These are phyloP conservation scores for Chiua virens DNA, from an alignment of 768 basidiomycete species.

Conservation along the genomic window DNA sequence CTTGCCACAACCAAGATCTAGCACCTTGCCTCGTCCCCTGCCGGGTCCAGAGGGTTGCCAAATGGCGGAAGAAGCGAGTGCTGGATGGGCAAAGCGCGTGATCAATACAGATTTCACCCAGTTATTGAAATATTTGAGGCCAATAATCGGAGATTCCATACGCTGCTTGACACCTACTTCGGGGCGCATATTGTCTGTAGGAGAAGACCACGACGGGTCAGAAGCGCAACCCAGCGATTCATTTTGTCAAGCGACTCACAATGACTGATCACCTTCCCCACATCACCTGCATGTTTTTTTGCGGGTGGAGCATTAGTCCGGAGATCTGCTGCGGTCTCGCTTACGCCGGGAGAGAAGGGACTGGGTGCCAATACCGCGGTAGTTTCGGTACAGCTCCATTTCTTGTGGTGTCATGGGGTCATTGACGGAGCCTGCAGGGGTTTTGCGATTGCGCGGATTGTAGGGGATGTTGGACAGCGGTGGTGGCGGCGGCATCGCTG, in stretches of 20 bases:
- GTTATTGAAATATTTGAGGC: conserved; percentile 97
- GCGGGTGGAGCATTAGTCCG: conserved; percentile 41
- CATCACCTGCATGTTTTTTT: conserved; percentile 65
- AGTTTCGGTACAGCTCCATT: conserved; percentile 56
- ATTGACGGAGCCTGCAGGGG: conserved; percentile 61
- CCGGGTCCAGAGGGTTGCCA: conserved; percentile 23
- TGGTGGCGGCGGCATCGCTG: conserved; percentile 31
- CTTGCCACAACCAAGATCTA: conserved; percentile 99
- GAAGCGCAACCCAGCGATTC: background rate
- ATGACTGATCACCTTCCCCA: conserved; percentile 72
- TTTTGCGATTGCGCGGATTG: conserved; percentile 59
- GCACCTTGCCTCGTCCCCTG: conserved; percentile 64
- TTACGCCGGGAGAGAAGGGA: conserved; percentile 54
- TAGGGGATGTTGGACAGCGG: conserved; percentile 51
- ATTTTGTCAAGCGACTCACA: conserved; percentile 49
- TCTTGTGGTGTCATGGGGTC: conserved; percentile 64
- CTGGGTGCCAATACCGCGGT: conserved; percentile 54
- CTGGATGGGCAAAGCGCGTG: conserved; percentile 81
- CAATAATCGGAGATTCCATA: conserved; percentile 89
- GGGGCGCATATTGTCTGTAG: conserved; percentile 85
- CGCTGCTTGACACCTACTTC: conserved; percentile 88
- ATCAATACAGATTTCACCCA: conserved; percentile 99
- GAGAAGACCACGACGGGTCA: conserved; percentile 3
- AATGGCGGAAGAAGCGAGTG: conserved; percentile 43
- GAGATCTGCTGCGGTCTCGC: conserved; percentile 40